Evolutionary conservation across 2,329 filamentous ascomycete species (phyloP), one percentile per base, ranked within the genome.

Genomic region (Sarocladiaceae sp.): DNA sequence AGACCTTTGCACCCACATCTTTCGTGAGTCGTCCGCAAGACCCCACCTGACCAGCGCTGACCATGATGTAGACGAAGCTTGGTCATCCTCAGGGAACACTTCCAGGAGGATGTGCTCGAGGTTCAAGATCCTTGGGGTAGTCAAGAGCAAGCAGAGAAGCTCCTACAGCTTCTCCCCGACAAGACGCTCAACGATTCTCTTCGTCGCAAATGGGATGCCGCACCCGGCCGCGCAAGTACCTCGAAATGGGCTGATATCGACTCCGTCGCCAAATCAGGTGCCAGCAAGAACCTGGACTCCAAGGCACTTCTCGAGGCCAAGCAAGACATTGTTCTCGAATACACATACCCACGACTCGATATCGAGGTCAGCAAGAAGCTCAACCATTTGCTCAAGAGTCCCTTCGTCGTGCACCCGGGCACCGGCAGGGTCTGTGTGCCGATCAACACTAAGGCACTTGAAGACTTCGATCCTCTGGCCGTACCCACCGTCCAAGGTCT

Each of bases 351-450:
- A 3, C 84, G 93, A 31, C 85, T 98, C 45, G 93, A 98, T 72
- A 90, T 93, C 49, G 89, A 95, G 64, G 93, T 98, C 60, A 93
- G 86, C 59, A 97, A 97, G 73, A 95, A 96, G 62, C 80, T 95
- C 46, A 97, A 96, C 69, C 93, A 98, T 75, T 80, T 98, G 74
- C 82, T 98, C 55, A 98, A 98, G 63, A 90, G 84, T 50, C 93
- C 93, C 1, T 98, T 98, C 58, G 91, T 96, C 48, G 83, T 98
- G 29, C 93, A 98, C 61, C 93, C 93, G 0, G 89, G 89, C 15
- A 98, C 93, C 0, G 91, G 93, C 1, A 73, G 91, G 45, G 88
- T 98, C 6, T 98, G 93, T 68, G 93, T 98, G 43, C 93, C 93
- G 2, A 97, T 98, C 56, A 87, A 97, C 60, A 77, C 80, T 1